Evolutionary conservation across 495 filamentous ascomycete species (phyloP), one percentile per base, ranked within the genome.

Genomic region (Xanthoparmelia taractica): DNA sequence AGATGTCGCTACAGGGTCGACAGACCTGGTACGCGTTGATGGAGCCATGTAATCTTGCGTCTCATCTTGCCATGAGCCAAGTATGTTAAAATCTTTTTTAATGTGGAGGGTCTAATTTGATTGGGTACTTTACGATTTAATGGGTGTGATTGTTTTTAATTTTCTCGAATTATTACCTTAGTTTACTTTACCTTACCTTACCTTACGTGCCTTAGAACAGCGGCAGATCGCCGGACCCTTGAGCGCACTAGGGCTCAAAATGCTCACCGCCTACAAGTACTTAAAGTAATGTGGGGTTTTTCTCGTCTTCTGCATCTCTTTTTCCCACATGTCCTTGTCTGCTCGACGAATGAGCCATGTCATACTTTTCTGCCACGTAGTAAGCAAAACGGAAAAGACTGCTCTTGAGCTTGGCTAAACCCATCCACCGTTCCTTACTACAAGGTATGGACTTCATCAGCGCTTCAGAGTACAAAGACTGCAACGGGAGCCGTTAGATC

Each of bases 401-500:
- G 27, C 27, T 15, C 25, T 52, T 10, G 48, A 31, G 25, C 13
- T 29, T 13, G 27, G 15, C 29, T 54, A 54, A 25, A 33, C 10
- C 33, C 29, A 8, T 54, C 29, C 29, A 20, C 15, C 13, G 1
- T 54, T 54, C 29, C 7, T 33, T 10, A 17, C 5, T 33, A 31
- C 4, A 33, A 52, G 48, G 27, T 11, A 29, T 18, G 50, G 29
- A n/a, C 20, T 0, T 6, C 8, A 8, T 11, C 1, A 33, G 18
- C 20, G 20, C 50, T 11, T 10, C 29, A 4, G 17, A 52, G 15
- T 18, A 18, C 2, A 54, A 33, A 54, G 50, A 25, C 17, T 54
- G 29, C 50, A 33, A 33, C 50, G 50, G 50, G 50, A 54, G 50
- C 50, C 50, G 50, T 54, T 54, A 54, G 50, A 54, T 54, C 25